Conservation (phyloP, 208 protist genomes). For the Crithidia expoeki region DNA sequence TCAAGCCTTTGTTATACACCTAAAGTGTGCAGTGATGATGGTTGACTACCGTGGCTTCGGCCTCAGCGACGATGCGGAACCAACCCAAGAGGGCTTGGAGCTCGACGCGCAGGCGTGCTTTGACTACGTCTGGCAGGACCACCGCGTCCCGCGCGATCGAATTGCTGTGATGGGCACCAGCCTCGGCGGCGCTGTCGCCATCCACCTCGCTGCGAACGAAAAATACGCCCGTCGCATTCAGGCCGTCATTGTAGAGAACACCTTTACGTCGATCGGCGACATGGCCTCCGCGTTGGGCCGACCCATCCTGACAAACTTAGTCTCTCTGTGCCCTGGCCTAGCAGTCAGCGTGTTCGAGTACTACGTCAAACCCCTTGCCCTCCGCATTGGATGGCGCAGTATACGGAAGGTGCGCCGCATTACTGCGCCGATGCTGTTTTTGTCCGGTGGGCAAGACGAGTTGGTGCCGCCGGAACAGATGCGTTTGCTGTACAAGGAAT, state of each 20-base stretch:
- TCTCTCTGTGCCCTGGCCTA: slow-evolving; percentile 20
- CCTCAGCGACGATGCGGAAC: slow-evolving; percentile 51
- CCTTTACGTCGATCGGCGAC: slow-evolving; percentile 89
- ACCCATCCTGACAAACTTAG: slow-evolving; percentile 23
- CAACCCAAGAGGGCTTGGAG: slow-evolving; percentile 78
- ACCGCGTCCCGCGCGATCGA: slow-evolving; percentile 62
- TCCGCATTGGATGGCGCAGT: slow-evolving; percentile 75
- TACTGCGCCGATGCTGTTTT: slow-evolving; percentile 75
- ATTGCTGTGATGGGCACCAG: slow-evolving; percentile 91
- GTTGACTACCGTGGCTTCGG: slow-evolving; percentile 93
- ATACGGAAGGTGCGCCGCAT: slow-evolving; percentile 46
- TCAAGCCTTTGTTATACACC: slow-evolving; percentile 42
- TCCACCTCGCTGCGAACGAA: slow-evolving; percentile 68
- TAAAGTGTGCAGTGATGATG: slow-evolving; percentile 84
- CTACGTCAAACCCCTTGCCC: slow-evolving; percentile 79
- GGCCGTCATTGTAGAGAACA: slow-evolving; percentile 91
- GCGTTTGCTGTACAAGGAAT: slow-evolving; percentile 58
- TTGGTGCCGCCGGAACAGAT: slow-evolving; percentile 88
- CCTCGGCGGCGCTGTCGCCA: slow-evolving; percentile 88
- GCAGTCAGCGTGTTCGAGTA: slow-evolving; percentile 57
- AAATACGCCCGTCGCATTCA: slow-evolving; percentile 50
- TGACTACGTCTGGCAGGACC: slow-evolving; percentile 67
- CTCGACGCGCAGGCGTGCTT: slow-evolving; percentile 87
- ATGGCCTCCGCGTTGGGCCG: slow-evolving; percentile 62
- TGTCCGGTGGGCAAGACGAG: slow-evolving; percentile 82